A percentile compares a stretch with the other conserved stretches of the same genome.
Evolutionary conservation across 2,329 filamentous ascomycete species (phyloP).

Genomic region (Amphichorda felina): DNA sequence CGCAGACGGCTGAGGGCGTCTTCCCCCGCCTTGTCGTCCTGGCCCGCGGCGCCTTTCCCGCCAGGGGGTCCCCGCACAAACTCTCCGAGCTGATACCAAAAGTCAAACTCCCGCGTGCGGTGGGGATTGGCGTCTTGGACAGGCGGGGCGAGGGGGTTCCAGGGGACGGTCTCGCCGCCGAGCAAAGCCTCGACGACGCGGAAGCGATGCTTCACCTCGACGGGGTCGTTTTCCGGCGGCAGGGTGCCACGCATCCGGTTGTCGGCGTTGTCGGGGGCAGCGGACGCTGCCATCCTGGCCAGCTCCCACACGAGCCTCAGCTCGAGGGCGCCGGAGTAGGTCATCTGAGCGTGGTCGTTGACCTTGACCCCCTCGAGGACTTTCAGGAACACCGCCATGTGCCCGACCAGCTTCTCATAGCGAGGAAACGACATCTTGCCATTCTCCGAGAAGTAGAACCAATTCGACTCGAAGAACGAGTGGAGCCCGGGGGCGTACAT

Average conservation of each 20-base stretch:
- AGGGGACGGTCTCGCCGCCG: constrained; percentile 53
- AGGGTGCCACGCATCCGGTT: constrained; percentile 19
- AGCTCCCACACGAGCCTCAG: constrained; percentile 49
- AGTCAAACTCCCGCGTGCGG: constrained; percentile 55
- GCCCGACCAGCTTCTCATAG: constrained; percentile 48
- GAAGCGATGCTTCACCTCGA: constrained; percentile 58
- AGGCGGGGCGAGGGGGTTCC: constrained; percentile 42
- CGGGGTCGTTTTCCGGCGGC: constrained; percentile 43
- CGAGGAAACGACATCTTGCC: constrained; percentile 32
- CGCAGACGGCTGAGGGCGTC: constrained; percentile 54
- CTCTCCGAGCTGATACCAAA: constrained; percentile 71
- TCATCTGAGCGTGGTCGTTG: constrained; percentile 39
- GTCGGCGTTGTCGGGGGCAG: constrained; percentile 22
- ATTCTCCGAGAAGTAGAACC: constrained; percentile 52
- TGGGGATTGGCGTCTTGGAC: constrained; percentile 39
- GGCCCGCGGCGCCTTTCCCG: constrained; percentile 11
- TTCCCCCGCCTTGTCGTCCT: constrained; percentile 43
- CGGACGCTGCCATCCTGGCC: constrained; percentile 31
- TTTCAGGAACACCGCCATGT: constrained; percentile 54
- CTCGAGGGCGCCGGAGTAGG: constrained; percentile 41
- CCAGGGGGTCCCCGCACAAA: constrained; percentile 51
- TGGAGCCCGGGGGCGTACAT: constrained; percentile 67
- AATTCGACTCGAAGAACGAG: constrained; percentile 68
- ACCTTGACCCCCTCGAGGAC: constrained; percentile 35
- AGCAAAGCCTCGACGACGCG: constrained; percentile 67